Base-by-base conservation (phyloP, 257 asterid genomes). In the Echium plantagineum region DNA sequence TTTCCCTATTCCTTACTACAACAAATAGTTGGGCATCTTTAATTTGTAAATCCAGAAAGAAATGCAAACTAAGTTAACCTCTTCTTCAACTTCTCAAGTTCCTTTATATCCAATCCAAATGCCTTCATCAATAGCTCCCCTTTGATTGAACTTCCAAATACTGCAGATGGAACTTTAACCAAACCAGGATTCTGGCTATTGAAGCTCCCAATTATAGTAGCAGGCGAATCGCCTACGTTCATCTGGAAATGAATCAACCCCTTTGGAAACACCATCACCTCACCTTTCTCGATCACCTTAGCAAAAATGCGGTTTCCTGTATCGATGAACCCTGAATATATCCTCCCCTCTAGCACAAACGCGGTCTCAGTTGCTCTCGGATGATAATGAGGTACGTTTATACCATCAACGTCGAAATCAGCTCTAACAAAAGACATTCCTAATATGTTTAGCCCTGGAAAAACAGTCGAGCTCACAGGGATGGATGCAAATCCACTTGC, bases 381-480 rank as follows among this genome's bases (percentile, higher is more conserved):
- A 18, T 69, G 74, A 8, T 22, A 21, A n/a, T 63, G 74, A 30
- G 74, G 74, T 17, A 59, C 69, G 16, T 69, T 69, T 15, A 69
- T 20, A 52, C 69, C 69, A 8, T 64, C 69, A 21, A 56, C 58
- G 3, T 32, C 62, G 10, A 69, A 63, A 28, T 52, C 62, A 3
- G 60, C 65, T 7, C 74, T 56, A 5, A 38, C 62, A 59, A 63
- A 63, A 0, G 69, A 58, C 64, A 69, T 58, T 4, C 74, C 74
- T 3, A 63, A 48, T 2, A 69, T 69, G 55, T 69, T 69, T 21
- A 69, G 54, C 1, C 65, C 69, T 1, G 65, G 69, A 46, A 69
- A 59, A 2, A 7, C 2, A 20, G 30, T 58, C 15, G 12, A 53
- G 69, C 31, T 16, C 51, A 20, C 64, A 49, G 52, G 61, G 7